A percentile compares a stretch with the other conserved stretches of the same genome.
phyloP scores from a whole-genome alignment of 1,139 yeast species.

The Geotrichum siamense region DNA sequence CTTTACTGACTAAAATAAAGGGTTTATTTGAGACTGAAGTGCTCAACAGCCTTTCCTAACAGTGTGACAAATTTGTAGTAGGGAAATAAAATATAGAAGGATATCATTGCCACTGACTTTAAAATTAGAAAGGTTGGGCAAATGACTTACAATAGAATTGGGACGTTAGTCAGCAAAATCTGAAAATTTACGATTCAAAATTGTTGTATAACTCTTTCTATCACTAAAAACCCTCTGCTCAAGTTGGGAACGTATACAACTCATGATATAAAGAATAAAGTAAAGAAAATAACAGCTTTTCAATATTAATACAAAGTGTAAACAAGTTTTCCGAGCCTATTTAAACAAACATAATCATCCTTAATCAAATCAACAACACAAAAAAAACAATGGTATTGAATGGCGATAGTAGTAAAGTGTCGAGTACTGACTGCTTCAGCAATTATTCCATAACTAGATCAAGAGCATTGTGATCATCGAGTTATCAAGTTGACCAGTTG shows the following conservation, averaged over 20 bases:
- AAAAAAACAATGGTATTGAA: background rate
- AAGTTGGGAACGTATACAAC: too few species aligned
- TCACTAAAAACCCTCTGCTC: too few species aligned
- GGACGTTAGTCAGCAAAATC: too few species aligned
- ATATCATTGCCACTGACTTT: background rate
- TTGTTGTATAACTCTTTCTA: too few species aligned
- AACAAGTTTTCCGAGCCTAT: slow-evolving; percentile 2
- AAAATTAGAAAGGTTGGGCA: slow-evolving; percentile 4
- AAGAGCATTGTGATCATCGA: background rate
- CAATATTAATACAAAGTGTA: slow-evolving; percentile 1
- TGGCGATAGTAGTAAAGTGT: too few species aligned
- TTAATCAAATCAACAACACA: slow-evolving; percentile 4
- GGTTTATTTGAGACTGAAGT: background rate
- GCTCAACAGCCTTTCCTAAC: background rate
- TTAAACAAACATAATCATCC: slow-evolving; percentile 2
- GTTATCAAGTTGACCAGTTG: slow-evolving; percentile 6
- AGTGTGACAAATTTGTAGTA: background rate
- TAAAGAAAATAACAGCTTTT: too few species aligned
- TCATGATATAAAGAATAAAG: too few species aligned
- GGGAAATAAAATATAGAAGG: background rate
- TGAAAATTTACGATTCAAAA: too few species aligned
- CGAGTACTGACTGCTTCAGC: too few species aligned
- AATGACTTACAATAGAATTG: too few species aligned
- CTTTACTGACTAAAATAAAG: slow-evolving; percentile 24
- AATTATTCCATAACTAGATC: slow-evolving; percentile 1